Evolutionary conservation across 2,329 filamentous ascomycete species (phyloP), one percentile per base, ranked within the genome.

Genomic region (Epichloe gansuensis): DNA sequence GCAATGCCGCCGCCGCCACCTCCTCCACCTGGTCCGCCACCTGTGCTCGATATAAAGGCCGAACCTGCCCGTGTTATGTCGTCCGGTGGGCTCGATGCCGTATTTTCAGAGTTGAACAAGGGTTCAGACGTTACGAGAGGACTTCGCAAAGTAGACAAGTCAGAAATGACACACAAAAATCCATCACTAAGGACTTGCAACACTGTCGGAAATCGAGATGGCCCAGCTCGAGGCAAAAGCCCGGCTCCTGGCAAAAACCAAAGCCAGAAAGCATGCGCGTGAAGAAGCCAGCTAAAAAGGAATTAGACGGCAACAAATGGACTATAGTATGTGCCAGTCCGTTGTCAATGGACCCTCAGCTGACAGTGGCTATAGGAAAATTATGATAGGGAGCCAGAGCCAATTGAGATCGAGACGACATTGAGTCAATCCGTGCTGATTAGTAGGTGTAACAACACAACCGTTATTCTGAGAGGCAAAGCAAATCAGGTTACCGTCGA

Each of bases 141-240:
- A 35, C 77, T 98, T 38, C 86, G 87, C 59, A 98, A 96, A 75
- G 93, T 98, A 48, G 91, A 96, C 72, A 86, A 85, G 65, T 93
- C 87, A 51, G 78, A 97, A 69, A 96, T 96, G 91, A 98, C 93
- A 55, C 93, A 98, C 72, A 97, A 97, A 75, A 98, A 98, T 70
- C 93, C 93, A 13, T 81, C 83, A 9, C 75, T 98, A 54, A 84
- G 93, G 57, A 80, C 87, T 25, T 75, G 75, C 55, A 86, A 87
- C 12, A 78, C 81, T 2, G 88, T 91, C 3, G 76, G 86, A 31
- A 79, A 77, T 23, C 76, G 75, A 55, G 73, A 74, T 42, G 67
- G 71, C 12, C 75, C 76, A 6, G 64, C 72, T 25, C 79, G 88
- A 48, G 82, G 80, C 53, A 95, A 93, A 77, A 94, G 88, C 58